Conservation (phyloP, 2,329 filamentous ascomycete species). For the Blumeriella jaapii region DNA sequence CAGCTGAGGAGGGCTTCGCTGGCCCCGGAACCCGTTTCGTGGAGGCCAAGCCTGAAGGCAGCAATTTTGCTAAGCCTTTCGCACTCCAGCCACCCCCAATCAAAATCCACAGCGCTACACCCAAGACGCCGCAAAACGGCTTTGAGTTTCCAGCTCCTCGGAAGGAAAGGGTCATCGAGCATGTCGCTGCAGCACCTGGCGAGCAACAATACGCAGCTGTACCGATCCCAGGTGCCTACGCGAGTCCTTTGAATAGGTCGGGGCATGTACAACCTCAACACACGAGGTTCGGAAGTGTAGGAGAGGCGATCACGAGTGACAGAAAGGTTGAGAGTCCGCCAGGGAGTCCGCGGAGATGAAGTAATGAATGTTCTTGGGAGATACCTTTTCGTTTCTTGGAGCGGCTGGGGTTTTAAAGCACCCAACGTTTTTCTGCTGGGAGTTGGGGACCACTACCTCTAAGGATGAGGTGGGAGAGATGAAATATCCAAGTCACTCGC, state of each 20-base stretch:
- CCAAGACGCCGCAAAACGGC: conserved; percentile 50
- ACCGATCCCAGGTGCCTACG: conserved; percentile 79
- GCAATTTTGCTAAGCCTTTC: conserved; percentile 52
- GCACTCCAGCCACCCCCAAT: conserved; percentile 75
- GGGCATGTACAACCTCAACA: conserved; percentile 29
- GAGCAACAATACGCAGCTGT: conserved; percentile 79
- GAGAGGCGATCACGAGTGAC: conserved; percentile 25
- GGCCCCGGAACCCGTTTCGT: conserved; percentile 35
- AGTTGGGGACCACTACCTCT: conserved; percentile 4
- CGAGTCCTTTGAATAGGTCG: conserved; percentile 41
- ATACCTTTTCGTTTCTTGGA: conserved; percentile 5
- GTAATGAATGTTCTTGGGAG: conserved; percentile 5
- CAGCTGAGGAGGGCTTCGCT: conserved; percentile 39
- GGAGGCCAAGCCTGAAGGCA: conserved; percentile 53
- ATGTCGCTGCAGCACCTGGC: conserved; percentile 60
- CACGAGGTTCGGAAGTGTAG: conserved; percentile 18
- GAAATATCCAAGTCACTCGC: conserved; percentile 11
- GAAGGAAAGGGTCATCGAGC: conserved; percentile 39
- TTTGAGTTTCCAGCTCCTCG: conserved; percentile 40
- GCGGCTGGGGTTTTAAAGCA: background rate
- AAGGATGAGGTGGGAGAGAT: background rate
- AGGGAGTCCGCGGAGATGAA: conserved; percentile 22
- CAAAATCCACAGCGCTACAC: conserved; percentile 68
- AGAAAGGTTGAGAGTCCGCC: conserved; percentile 25
- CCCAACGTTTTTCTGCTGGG: conserved; percentile 1